Evolutionary conservation across 2,329 filamentous ascomycete genomes (phyloP).

Genomic region (Fusarium tuaranense): DNA sequence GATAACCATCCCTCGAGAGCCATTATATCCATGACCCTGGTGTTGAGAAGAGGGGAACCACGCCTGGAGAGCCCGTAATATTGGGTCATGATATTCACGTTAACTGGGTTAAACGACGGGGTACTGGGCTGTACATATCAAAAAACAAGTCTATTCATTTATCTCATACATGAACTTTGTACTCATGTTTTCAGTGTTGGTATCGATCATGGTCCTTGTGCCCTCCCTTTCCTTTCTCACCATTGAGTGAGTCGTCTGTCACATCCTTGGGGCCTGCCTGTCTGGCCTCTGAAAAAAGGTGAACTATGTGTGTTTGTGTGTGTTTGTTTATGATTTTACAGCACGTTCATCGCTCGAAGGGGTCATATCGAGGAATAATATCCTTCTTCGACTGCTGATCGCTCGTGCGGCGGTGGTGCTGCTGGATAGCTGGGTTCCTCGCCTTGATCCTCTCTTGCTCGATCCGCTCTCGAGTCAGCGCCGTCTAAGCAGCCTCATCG

Average conservation of each 20-base stretch:
- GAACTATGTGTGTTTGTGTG: background rate
- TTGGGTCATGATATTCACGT: background rate
- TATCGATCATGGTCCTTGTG: conserved; percentile 33
- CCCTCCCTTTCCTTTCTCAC: background rate
- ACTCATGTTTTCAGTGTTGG: conserved; percentile 37
- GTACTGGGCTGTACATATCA: background rate
- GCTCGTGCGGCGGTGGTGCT: background rate
- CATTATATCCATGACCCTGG: background rate
- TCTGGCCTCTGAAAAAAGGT: background rate
- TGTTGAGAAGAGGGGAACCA: background rate
- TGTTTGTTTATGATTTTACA: background rate
- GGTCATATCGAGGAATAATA: background rate
- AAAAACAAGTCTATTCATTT: conserved; percentile 32
- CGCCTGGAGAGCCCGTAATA: background rate
- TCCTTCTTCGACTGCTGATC: background rate
- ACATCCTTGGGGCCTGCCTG: conserved; percentile 3
- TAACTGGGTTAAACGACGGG: background rate
- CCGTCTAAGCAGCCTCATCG: conserved; percentile 21
- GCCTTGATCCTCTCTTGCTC: background rate
- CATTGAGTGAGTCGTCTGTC: conserved; percentile 4
- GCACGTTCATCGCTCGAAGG: background rate
- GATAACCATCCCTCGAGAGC: background rate
- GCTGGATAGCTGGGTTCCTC: background rate
- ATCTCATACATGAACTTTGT: conserved; percentile 27
- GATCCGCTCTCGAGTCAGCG: background rate